phyloP scores from a whole-genome alignment of 768 basidiomycete species.

The Rhizopogon vesiculosus region DNA sequence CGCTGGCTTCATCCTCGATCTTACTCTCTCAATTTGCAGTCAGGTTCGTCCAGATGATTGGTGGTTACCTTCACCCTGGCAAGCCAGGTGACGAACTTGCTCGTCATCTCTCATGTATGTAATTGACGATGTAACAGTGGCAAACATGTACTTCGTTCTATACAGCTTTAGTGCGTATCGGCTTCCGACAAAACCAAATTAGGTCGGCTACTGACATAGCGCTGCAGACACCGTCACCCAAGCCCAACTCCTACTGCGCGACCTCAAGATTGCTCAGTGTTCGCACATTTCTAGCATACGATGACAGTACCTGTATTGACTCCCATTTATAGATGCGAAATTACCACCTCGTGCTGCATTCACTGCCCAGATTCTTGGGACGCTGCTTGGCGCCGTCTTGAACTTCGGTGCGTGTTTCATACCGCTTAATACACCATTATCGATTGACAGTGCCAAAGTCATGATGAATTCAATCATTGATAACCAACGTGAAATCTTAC shows the following conservation, averaged over 20 bases:
- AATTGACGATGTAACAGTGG: too few species aligned
- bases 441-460: conserved; percentile 25
- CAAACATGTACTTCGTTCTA: not conserved
- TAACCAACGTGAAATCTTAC: conserved; percentile 49
- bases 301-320: too few species aligned
- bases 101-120: too few species aligned
- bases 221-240: conserved; percentile 46
- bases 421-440: not conserved
- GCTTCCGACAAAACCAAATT: too few species aligned
- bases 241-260: conserved; percentile 48
- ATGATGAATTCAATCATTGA: conserved; percentile 56
- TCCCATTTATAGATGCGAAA: conserved; percentile 32
- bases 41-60: too few species aligned
- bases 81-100: too few species aligned
- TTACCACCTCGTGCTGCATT: conserved; percentile 63
- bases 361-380: conserved; percentile 51
- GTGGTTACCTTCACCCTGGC: too few species aligned
- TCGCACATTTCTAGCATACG: not conserved
- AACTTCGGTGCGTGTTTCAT: conserved; percentile 34
- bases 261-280: conserved; percentile 42
- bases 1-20: too few species aligned
- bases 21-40: too few species aligned
- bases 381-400: conserved; percentile 46
- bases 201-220: conserved; percentile 4
- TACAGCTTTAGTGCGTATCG: conserved; percentile 26